Base-by-base conservation (phyloP, 2,329 filamentous ascomycete species). In the Aureobasidium sp. region DNA sequence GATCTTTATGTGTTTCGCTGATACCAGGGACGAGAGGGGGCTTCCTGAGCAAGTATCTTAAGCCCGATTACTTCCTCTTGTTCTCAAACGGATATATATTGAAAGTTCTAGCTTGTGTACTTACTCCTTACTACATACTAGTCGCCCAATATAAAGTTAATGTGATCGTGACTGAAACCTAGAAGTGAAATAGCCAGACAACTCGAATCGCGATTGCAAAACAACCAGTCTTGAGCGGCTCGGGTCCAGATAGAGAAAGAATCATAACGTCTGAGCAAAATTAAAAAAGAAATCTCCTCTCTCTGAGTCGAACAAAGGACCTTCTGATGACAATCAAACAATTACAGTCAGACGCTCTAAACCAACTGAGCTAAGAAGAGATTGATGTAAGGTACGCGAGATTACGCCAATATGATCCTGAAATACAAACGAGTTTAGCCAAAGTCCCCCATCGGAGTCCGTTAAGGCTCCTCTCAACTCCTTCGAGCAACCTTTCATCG, bases 301-400 rank as follows among this genome's bases (percentile, higher is more conserved):
- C 55, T 58, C 55, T 58, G 55, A 58, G 44, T 58, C 55, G 55
- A 58, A 58, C 55, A 58, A 58, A 58, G 55, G 55, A 58, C 55
- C 55, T 58, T 58, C 42, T 42, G 55, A 58, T 58, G 29, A 57
- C 44, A 58, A 58, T 48, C 27, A 11, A 55, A 27, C 55, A 37
- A 58, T 58, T 58, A 58, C 55, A 58, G 55, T 58, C 55, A 42
- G 42, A 58, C 55, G 55, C 55, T 58, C 55, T 58, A 58, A 57
- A 48, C 55, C 55, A 58, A 58, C 55, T 58, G 55, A 58, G 55
- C 55, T 58, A 58, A 58, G 57, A 42, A 45, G 57, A 60, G 57
- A 60, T 60, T 60, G 44, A 51, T 58, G 39, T 5, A 20, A n/a
- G 1, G 4, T 36, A 9, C 25, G 9, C 3, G 3, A 25, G 6